Evolutionary conservation across 202 grass and related monocot genomes (phyloP).

Genomic region (Zizania palustris): DNA sequence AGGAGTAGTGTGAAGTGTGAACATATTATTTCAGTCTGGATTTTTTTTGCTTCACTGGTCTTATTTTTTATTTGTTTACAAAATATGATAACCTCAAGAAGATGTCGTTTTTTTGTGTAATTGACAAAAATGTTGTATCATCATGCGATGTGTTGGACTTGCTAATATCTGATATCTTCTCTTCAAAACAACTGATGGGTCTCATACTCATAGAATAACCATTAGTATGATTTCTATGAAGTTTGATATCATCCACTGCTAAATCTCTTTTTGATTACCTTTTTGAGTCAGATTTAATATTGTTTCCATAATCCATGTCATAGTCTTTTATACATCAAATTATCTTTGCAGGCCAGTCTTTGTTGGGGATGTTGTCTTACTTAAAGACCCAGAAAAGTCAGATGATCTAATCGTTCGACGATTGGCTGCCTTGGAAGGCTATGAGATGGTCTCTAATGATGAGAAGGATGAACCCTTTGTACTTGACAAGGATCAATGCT

Average conservation of each 20-base stretch:
- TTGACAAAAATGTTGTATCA: constrained; percentile 1
- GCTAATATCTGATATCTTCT: background rate
- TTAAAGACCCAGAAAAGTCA: constrained; percentile 86
- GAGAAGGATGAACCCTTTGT: constrained; percentile 92
- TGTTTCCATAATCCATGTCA: background rate
- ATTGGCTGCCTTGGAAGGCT: constrained; percentile 81
- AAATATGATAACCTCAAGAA: background rate
- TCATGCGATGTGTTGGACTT: constrained; percentile 13
- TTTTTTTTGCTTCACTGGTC: background rate
- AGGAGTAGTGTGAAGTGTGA: background rate
- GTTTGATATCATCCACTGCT: constrained; percentile 17
- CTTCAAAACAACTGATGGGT: background rate
- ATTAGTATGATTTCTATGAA: background rate
- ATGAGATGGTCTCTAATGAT: constrained; percentile 82
- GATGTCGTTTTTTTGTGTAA: background rate
- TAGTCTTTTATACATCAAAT: constrained; percentile 35
- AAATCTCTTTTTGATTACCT: background rate
- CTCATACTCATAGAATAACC: constrained; percentile 1
- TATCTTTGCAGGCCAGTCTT: constrained; percentile 74
- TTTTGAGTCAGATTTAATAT: background rate
- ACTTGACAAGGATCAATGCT: constrained; percentile 89
- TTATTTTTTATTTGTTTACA: constrained; percentile 2
- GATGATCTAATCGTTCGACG: constrained; percentile 71
- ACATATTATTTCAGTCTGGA: background rate
- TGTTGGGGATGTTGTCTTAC: constrained; percentile 81